Base-by-base conservation (phyloP, 176 grass and related monocot species). In the Zizania latifolia region DNA sequence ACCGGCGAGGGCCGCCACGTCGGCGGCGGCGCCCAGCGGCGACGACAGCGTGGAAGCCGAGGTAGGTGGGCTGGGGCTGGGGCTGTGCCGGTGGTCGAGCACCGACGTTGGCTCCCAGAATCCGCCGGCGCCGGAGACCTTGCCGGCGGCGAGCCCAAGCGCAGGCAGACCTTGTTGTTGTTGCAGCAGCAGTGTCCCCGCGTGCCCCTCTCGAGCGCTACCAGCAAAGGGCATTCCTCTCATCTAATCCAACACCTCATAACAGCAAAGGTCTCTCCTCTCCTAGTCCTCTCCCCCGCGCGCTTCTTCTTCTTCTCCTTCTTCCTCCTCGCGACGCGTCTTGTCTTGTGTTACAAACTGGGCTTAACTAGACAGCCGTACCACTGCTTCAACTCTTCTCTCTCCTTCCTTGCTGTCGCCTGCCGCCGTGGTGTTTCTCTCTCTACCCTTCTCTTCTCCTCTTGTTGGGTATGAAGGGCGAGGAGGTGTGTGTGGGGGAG, bases 71-170 rank as follows among this genome's bases (percentile, higher is more conserved):
- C 94, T 93, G 0, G 86, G 73, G 48, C 85, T 87, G 4, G 79
- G 88, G 86, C 94, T 97, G 83, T 90, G 86, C 0, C 80, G 83
- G 51, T 87, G 88, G 81, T 97, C 94, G 62, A 97, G 90, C 75
- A 97, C 94, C 65, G 94, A 97, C 12, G 80, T 89, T 22, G 94
- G 94, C 80, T 97, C 85, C 85, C 85, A 87, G 66, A 87, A 76
- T 13, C 55, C 53, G 72, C 11, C 51, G 81, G 23, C 79, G 40
- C 19, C 85, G 36, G 43, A 74, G 37, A 72, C 22, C 82, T 86
- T 72, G 55, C 35, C 46, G 62, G 41, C 71, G 82, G 44, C 32
- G 61, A 70, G 62, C 68, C 57, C 79, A 65, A 28, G 59, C 15
- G 10, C 6, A 62, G 16, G 41, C 43, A 57, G 67, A 10, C 3